Evolutionary conservation across 176 grass and related monocot genomes (phyloP), one percentile per base, ranked within the genome.

Genomic region (Aegilops speltoides): DNA sequence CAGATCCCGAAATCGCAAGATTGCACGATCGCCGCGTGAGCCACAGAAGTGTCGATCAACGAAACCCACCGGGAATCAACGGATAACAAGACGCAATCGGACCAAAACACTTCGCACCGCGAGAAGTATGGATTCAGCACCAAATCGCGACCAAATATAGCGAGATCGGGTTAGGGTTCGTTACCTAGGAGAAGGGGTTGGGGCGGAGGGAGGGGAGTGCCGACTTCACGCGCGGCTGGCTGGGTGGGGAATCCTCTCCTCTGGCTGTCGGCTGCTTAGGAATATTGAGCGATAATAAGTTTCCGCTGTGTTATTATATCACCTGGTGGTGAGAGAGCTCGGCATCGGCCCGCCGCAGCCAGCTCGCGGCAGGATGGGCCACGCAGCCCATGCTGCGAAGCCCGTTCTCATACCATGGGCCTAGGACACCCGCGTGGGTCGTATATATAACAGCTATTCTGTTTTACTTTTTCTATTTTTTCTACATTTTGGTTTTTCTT

Each of bases 111-210:
- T 15, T 4, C 76, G 1, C 3, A 0, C 32, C 13, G 25, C 31
- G 4, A 9, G 16, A 1, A 54, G 3, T 23, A 64, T 0, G 46
- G 25, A 23, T 4, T 40, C 45, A 19, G n/a, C 46, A 32, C 6
- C 82, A 37, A 67, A 74, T 33, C 31, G 13, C 12, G 5, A 33
- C 5, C 0, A n/a, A 69, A 90, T 86, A 54, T 29, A 24, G 11
- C 1, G 63, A 62, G 82, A 80, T 68, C 62, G 59, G 81, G 37
- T 8, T 70, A 82, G 78, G 83, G 78, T 71, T 89, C 50, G 71
- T 82, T 82, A 89, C 83, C 78, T 36, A 62, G 88, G 36, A 26
- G 34, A 72, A 23, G 45, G 64, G 9, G 11, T 66, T 23, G 7
- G 78, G 0, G 7, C 14, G 73, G 14, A 19, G 71, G 19, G 17